These are phyloP conservation scores for Hanseniaspora sp. DNA, from an alignment of 1,139 yeast genomes.

Conservation along the genomic window DNA sequence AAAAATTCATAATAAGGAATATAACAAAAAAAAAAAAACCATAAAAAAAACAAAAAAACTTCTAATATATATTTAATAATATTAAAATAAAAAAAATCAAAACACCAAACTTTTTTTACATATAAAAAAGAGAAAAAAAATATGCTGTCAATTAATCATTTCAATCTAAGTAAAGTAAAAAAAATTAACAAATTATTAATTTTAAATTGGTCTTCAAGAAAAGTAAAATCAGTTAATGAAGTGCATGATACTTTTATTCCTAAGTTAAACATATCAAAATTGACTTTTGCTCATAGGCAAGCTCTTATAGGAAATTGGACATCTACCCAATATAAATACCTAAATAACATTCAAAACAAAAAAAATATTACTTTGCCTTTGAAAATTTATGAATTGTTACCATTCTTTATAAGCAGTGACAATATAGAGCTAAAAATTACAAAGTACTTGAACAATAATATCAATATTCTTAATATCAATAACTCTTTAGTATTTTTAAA, in stretches of 20 bases:
- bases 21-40: no score
- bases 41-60: no score
- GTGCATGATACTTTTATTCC: not conserved
- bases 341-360: conserved; percentile 13
- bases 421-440: conserved; percentile 11
- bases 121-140: no score
- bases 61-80: no score
- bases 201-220: not conserved
- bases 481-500: conserved; percentile 14
- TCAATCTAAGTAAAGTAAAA: no score
- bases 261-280: conserved; percentile 12
- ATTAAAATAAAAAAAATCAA: no score
- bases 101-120: no score
- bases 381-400: conserved; percentile 6
- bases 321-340: conserved; percentile 7
- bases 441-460: conserved; percentile 11
- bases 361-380: conserved; percentile 8
- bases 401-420: conserved; percentile 7
- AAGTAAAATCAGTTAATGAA: not conserved
- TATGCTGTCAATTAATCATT: no score
- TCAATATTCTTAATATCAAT: conserved; percentile 12
- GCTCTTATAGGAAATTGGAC: conserved; percentile 13
- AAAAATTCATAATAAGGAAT: no score
- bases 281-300: conserved; percentile 10
- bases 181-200: not conserved